Evolutionary conservation across 2,329 filamentous ascomycete genomes (phyloP).

Genomic region (Beauveria australis): DNA sequence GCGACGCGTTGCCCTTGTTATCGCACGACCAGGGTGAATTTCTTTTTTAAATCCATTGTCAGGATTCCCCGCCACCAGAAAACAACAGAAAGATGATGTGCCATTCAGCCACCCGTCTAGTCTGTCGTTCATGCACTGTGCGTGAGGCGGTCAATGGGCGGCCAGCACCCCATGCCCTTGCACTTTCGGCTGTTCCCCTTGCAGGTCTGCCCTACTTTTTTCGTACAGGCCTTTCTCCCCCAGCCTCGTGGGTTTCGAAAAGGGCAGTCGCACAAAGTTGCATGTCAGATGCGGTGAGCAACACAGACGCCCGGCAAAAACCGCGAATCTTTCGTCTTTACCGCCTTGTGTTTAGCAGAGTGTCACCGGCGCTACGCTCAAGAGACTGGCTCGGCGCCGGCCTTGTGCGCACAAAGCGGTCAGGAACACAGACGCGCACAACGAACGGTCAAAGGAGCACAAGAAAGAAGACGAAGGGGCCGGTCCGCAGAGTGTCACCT

Average conservation of each 20-base stretch:
- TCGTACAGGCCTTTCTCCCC: not conserved
- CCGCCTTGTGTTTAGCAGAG: constrained; percentile 4
- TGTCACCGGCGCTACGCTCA: not conserved
- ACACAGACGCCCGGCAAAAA: not conserved
- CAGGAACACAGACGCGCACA: not conserved
- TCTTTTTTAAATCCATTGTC: not conserved
- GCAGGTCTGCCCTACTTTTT: not conserved
- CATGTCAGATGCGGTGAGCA: not conserved
- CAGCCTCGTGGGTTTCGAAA: constrained; percentile 4
- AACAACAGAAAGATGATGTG: not conserved
- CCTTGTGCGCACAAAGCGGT: constrained; percentile 1
- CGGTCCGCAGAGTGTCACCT: not conserved
- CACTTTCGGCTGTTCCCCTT: not conserved
- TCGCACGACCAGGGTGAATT: not conserved
- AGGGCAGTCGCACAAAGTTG: not conserved
- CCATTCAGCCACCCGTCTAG: constrained; percentile 3
- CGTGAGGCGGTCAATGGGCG: constrained; percentile 9
- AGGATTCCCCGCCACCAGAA: constrained; percentile 2
- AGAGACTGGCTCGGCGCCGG: not conserved
- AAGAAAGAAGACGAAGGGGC: not conserved
- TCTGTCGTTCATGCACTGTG: constrained; percentile 8
- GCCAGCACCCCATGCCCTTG: not conserved
- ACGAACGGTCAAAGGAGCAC: not conserved
- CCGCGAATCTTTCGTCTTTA: not conserved
- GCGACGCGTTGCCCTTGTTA: not conserved